Base-by-base conservation (phyloP, 129 eudicot genomes). In the Lonicera japonica region DNA sequence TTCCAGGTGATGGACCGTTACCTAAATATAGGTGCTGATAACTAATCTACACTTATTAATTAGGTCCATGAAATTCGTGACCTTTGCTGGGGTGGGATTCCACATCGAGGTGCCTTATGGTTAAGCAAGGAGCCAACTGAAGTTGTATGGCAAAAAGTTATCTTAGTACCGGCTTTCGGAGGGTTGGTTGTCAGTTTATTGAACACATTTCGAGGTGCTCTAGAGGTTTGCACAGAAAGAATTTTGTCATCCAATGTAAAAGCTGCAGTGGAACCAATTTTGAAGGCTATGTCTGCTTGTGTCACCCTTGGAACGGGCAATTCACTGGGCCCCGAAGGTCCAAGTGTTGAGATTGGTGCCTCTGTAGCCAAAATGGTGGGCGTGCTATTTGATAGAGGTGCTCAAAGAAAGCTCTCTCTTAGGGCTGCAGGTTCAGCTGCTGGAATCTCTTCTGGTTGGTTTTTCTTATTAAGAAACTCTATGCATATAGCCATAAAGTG, bases 381-480 rank as follows among this genome's bases (percentile, higher is more conserved):
- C 68, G 10, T 62, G 14, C 22, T 86, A 43, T 67, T 80, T n/a
- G 89, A 79, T 58, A 86, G 52, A 70, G 67, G 79, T 25, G 76
- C 82, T 69, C 74, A 70, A 54, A 83, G 82, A 71, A 77, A 77
- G 80, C 73, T 83, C 11, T 79, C 95, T 52, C 90, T 91, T 55
- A 82, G 67, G 74, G 97, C 97, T 60, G 94, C 97, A 9, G 97
- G 97, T 23, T 87, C 95, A 57, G 97, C 95, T 75, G 97, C 97
- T 58, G 97, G 97, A 70, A 80, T 91, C 67, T 82, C 97, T 70
- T 87, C 97, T 72, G 97, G 97, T 90, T 76, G 66, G 83, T 67
- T n/a, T 50, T 66, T 21, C 16, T 46, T n/a, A n/a, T n/a, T n/a
- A n/a, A n/a, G n/a, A n/a, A n/a, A n/a, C n/a, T n/a, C n/a, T n/a